These are phyloP conservation scores for Metarhizium album DNA, from an alignment of 2,329 filamentous ascomycete species.

Conservation along the genomic window DNA sequence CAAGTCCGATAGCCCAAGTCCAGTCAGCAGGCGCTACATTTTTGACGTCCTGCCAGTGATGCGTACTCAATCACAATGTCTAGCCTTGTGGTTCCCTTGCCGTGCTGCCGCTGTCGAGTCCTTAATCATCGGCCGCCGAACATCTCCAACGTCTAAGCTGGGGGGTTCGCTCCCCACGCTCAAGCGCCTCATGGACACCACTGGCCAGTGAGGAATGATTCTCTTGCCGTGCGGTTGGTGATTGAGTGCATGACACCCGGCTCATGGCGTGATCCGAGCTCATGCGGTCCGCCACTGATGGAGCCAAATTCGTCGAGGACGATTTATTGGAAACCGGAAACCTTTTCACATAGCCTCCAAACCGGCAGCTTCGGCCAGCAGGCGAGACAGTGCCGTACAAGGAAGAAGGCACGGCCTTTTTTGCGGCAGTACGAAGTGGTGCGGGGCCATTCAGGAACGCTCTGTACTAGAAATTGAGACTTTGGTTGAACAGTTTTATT, in stretches of 20 bases:
- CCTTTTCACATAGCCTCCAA: too few species aligned
- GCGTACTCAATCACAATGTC: background rate
- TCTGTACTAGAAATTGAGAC: too few species aligned
- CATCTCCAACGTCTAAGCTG: background rate
- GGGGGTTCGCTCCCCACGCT: too few species aligned
- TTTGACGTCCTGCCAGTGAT: too few species aligned
- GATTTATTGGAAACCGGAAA: too few species aligned
- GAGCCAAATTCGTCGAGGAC: too few species aligned
- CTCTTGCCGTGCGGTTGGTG: background rate
- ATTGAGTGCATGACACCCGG: background rate
- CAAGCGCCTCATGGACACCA: too few species aligned
- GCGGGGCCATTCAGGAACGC: background rate
- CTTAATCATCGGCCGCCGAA: background rate
- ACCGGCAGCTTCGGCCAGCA: background rate
- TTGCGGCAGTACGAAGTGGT: background rate
- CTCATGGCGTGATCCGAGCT: background rate
- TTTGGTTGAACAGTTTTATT: too few species aligned
- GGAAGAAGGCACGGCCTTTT: too few species aligned
- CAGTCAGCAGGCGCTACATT: too few species aligned
- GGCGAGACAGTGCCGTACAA: background rate
- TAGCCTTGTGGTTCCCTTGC: slow-evolving; percentile 2
- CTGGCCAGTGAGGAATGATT: background rate
- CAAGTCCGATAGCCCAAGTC: too few species aligned
- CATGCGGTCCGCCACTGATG: background rate
- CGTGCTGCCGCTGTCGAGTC: background rate